Evolutionary conservation across 129 eudicot species (phyloP).

Genomic region (Chrysanthemum lavandulifolium): DNA sequence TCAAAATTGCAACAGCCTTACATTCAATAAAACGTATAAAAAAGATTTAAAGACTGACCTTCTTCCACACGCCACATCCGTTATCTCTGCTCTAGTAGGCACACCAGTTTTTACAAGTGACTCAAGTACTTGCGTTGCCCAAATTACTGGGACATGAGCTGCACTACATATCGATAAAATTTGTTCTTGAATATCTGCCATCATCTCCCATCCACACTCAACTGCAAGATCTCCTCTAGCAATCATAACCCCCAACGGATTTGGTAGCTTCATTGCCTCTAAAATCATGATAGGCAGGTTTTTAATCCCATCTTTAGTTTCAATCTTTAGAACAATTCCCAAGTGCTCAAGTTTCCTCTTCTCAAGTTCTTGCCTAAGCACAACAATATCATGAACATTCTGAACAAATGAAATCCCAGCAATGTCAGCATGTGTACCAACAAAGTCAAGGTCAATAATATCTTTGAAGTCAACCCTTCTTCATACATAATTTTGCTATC

Average conservation of each 20-base stretch:
- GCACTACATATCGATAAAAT: slow-evolving; percentile 61
- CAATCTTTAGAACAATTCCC: slow-evolving; percentile 68
- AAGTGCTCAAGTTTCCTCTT: slow-evolving; percentile 45
- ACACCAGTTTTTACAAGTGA: slow-evolving; percentile 73
- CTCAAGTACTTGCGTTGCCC: slow-evolving; percentile 85
- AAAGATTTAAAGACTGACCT: slow-evolving; percentile 38
- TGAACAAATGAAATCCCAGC: slow-evolving; percentile 74
- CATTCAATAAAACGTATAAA: neutral
- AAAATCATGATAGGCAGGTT: slow-evolving; percentile 53
- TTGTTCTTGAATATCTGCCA: slow-evolving; percentile 71
- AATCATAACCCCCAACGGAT: slow-evolving; percentile 82
- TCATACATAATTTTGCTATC: slow-evolving; percentile 61
- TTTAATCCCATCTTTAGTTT: slow-evolving; percentile 60
- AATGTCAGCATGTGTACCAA: slow-evolving; percentile 75
- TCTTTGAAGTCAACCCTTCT: slow-evolving; percentile 86
- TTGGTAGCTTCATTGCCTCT: slow-evolving; percentile 70
- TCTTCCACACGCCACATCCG: slow-evolving; percentile 72
- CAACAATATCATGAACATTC: slow-evolving; percentile 47
- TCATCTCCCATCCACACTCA: slow-evolving; percentile 83
- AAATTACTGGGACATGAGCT: slow-evolving; percentile 74
- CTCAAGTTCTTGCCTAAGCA: slow-evolving; percentile 50
- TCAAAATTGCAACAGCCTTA: neutral
- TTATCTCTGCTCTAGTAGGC: slow-evolving; percentile 78
- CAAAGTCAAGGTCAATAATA: slow-evolving; percentile 71
- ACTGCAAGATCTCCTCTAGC: slow-evolving; percentile 94